phyloP scores from a whole-genome alignment of 805 yeast genomes.

The Scheffersomyces lignosus region DNA sequence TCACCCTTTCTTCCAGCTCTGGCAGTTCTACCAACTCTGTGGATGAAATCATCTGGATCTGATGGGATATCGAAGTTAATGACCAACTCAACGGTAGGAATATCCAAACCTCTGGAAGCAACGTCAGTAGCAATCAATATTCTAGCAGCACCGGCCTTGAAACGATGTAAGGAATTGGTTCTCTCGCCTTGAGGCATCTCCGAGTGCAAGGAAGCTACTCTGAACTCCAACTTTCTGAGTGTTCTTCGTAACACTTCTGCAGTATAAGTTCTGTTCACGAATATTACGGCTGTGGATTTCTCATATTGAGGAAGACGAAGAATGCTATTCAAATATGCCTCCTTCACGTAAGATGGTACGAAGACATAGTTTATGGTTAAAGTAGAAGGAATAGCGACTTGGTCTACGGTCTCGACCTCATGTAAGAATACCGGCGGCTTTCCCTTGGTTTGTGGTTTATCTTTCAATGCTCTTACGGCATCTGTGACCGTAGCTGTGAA shows the following conservation, averaged over 20 bases:
- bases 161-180: conserved; percentile 86
- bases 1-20: conserved; percentile 94
- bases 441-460: conserved; percentile 56
- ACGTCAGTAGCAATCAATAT: conserved; percentile 95
- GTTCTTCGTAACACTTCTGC: conserved; percentile 87
- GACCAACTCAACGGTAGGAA: conserved; percentile 88
- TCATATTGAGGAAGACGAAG: conserved; percentile 61
- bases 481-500: conserved; percentile 97
- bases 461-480: conserved; percentile 78
- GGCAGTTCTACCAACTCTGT: conserved; percentile 98
- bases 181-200: conserved; percentile 93
- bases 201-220: conserved; percentile 90
- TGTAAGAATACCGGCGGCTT: conserved; percentile 62
- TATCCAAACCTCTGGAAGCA: conserved; percentile 96
- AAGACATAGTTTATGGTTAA: conserved; percentile 65
- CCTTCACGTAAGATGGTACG: conserved; percentile 86
- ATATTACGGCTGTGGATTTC: conserved; percentile 75
- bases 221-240: conserved; percentile 66
- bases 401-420: conserved; percentile 72
- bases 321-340: conserved; percentile 75
- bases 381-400: conserved; percentile 78
- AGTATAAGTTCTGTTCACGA: conserved; percentile 86
- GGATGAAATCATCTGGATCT: conserved; percentile 94
- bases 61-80: conserved; percentile 92
- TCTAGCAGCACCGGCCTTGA: conserved; percentile 92